These are phyloP conservation scores for Colletotrichum spaethianum DNA, from an alignment of 2,329 filamentous ascomycete species.

Conservation along the genomic window DNA sequence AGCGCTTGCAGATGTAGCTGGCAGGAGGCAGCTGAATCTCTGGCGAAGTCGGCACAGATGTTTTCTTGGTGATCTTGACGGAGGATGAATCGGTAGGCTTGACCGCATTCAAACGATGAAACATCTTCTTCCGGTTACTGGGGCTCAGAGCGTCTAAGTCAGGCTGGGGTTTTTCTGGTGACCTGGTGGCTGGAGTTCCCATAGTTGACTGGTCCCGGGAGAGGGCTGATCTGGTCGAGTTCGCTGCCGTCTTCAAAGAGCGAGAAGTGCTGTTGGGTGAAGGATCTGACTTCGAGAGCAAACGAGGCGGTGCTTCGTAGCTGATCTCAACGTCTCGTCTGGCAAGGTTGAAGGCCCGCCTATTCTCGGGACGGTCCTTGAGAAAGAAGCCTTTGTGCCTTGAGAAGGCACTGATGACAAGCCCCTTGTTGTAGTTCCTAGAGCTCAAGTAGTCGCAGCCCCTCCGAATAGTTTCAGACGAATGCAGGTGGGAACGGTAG, in stretches of 20 bases:
- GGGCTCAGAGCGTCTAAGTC: background rate
- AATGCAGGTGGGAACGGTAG: background rate
- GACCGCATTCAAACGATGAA: background rate
- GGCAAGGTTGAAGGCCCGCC: constrained; percentile 26
- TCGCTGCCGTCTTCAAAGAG: background rate
- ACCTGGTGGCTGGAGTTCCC: background rate
- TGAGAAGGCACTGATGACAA: constrained; percentile 41
- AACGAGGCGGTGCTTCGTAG: constrained; percentile 17
- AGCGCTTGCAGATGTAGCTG: constrained; percentile 36
- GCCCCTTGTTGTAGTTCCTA: constrained; percentile 33
- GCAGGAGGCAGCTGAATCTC: background rate
- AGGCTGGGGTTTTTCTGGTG: background rate
- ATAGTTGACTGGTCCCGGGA: background rate
- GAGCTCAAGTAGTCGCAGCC: constrained; percentile 42
- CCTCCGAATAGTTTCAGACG: constrained; percentile 26
- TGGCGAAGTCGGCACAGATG: background rate
- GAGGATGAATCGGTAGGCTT: background rate
- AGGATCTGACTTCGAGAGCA: background rate
- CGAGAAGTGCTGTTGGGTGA: background rate
- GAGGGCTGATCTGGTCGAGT: background rate
- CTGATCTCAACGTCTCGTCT: constrained; percentile 37
- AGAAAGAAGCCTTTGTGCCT: constrained; percentile 34
- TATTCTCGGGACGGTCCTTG: background rate
- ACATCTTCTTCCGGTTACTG: background rate
- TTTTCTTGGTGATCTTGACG: background rate